These are phyloP conservation scores for Protomyces macrosporus DNA, from an alignment of 1,139 yeast species.

Conservation along the genomic window DNA sequence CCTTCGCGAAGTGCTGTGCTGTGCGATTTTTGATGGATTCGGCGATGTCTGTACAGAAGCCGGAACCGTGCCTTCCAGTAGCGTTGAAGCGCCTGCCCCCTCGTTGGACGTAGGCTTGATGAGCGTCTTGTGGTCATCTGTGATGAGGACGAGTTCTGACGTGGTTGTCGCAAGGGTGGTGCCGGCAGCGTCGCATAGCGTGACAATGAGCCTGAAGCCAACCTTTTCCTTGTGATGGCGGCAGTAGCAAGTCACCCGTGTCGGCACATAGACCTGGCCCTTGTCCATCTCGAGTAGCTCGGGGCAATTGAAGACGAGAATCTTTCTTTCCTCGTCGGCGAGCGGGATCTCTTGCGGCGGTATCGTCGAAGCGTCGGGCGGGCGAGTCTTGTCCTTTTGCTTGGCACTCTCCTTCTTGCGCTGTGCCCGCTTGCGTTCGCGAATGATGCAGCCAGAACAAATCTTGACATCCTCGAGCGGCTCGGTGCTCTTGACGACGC, in stretches of 20 bases:
- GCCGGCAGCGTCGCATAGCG: slow-evolving; percentile 60
- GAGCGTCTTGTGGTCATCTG: slow-evolving; percentile 77
- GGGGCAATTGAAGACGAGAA: slow-evolving; percentile 83
- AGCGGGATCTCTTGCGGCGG: slow-evolving; percentile 64
- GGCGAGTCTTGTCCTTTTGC: neutral
- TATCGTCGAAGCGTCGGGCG: slow-evolving; percentile 42
- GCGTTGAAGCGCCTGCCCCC: neutral
- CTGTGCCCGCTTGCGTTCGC: slow-evolving; percentile 90
- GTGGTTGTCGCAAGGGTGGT: slow-evolving; percentile 65
- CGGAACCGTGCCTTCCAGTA: neutral
- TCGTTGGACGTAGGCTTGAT: neutral
- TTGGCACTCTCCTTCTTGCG: slow-evolving; percentile 47
- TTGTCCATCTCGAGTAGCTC: slow-evolving; percentile 76
- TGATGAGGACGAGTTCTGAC: slow-evolving; percentile 74
- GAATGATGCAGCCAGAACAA: slow-evolving; percentile 78
- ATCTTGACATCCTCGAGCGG: slow-evolving; percentile 58
- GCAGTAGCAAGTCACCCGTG: slow-evolving; percentile 90
- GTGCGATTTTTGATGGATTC: neutral
- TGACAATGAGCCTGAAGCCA: slow-evolving; percentile 59
- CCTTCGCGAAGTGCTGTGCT: neutral
- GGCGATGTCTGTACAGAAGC: neutral
- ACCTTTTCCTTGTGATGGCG: slow-evolving; percentile 82
- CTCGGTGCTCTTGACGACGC: slow-evolving; percentile 42
- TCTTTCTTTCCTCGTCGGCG: slow-evolving; percentile 66
- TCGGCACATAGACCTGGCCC: slow-evolving; percentile 59